Evolutionary conservation across 805 yeast genomes (phyloP), one percentile per base, ranked within the genome.

Genomic region (Candida peoriensis): DNA sequence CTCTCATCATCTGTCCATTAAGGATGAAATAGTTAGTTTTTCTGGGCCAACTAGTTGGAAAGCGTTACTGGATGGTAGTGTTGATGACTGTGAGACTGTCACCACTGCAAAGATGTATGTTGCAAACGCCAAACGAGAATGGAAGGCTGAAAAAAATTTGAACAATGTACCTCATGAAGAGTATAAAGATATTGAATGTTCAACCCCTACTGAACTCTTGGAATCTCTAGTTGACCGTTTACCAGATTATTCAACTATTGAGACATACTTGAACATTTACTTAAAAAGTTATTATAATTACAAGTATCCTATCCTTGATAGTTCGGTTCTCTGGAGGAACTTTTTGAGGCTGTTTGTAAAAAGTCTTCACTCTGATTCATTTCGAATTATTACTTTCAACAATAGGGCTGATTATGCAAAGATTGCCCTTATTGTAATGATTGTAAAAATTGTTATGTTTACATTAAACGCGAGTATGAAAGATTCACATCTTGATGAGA

Each of bases 21-120:
- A 41, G 23, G 20, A 27, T 2, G 37, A 44, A n/a, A 39, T 48
- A n/a, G 17, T 30, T 2, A 21, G 42, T 4, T 47, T 28, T 30
- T 43, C 28, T 21, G 57, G 57, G 1, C 40, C 53, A 2, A 40
- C 49, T 1, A 38, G 44, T 14, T 53, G 53, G 53, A 42, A 46
- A 35, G 28, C 54, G 1, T 20, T 38, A 8, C 4, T 43, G 14
- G 38, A 29, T 13, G 23, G 39, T 4, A 34, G 41, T 10, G 16
- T 15, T 4, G 30, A 24, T 5, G 14, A 25, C 14, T 24, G 33
- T 4, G 53, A 43, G 6, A 11, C 40, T 4, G 11, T 43, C 2
- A 33, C 40, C 16, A 35, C 41, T 8, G 41, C 46, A 2, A 38
- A 39, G 19, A 13, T 32, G 0, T 43, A 41, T 22, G 32, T 46